phyloP scores from a whole-genome alignment of 2,329 filamentous ascomycete species.

The Ophiostoma perfectum region DNA sequence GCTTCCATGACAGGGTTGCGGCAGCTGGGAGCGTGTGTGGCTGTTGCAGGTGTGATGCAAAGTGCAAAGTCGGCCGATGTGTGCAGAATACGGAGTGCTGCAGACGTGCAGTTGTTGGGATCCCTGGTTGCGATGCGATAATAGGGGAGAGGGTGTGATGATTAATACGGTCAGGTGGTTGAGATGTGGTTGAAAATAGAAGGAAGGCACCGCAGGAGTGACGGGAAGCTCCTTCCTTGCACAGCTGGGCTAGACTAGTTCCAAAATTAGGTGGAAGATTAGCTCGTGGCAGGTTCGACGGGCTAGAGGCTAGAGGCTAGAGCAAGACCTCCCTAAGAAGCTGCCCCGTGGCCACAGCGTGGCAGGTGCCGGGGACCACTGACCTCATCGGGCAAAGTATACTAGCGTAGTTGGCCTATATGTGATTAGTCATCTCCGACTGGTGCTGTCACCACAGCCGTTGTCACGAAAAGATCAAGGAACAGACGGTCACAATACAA shows the following conservation, averaged over 20 bases:
- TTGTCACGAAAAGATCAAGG: no score
- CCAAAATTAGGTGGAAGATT: no score
- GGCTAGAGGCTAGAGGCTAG: not conserved
- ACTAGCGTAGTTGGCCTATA: not conserved
- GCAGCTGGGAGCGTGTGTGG: not conserved
- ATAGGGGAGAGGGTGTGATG: not conserved
- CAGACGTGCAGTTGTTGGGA: not conserved
- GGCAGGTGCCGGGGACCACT: not conserved
- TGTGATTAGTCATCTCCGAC: not conserved
- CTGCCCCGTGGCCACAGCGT: constrained; percentile 13
- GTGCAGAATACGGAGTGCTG: not conserved
- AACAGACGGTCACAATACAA: no score
- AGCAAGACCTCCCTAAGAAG: constrained; percentile 4
- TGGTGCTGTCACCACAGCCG: no score
- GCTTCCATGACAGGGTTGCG: not conserved
- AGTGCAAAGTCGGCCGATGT: not conserved
- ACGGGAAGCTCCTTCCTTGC: not conserved
- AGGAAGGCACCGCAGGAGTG: constrained; percentile 1
- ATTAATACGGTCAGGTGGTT: not conserved
- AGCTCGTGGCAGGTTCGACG: not conserved
- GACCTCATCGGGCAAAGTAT: not conserved
- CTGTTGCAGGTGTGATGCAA: not conserved
- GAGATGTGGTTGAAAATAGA: constrained; percentile 12
- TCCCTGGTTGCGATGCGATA: constrained; percentile 6
- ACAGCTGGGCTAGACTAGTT: not conserved